Conservation (phyloP, 2,329 filamentous ascomycete genomes). For the Aspergillus sp. region DNA sequence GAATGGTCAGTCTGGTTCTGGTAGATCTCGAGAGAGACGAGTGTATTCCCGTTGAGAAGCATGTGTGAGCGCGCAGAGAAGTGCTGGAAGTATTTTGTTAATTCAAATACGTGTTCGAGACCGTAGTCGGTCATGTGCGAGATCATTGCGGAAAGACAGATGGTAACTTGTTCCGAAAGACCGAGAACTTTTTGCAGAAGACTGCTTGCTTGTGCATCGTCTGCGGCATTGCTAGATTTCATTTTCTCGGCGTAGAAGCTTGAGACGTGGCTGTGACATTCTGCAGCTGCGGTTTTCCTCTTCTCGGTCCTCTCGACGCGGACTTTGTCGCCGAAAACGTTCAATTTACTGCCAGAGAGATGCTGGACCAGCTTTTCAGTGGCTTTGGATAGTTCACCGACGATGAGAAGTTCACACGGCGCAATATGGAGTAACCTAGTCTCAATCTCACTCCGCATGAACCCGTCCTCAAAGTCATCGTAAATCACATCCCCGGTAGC, state of each 20-base stretch:
- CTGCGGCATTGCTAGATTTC: conserved; percentile 50
- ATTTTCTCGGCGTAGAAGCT: conserved; percentile 87
- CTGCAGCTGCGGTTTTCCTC: conserved; percentile 71
- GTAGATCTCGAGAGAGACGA: conserved; percentile 92
- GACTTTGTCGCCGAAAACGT: conserved; percentile 85
- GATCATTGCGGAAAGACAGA: conserved; percentile 96
- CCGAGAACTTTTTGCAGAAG: conserved; percentile 81
- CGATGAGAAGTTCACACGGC: conserved; percentile 88
- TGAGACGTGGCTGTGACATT: conserved; percentile 81
- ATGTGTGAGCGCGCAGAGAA: conserved; percentile 94
- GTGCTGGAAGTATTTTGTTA: conserved; percentile 95
- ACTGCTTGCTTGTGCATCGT: conserved; percentile 52
- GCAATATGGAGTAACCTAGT: conserved; percentile 92
- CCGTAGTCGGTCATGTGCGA: conserved; percentile 86
- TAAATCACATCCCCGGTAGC: conserved; percentile 94
- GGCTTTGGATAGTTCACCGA: conserved; percentile 81
- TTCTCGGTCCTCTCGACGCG: conserved; percentile 74
- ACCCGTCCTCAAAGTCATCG: conserved; percentile 92
- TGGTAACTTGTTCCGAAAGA: conserved; percentile 75
- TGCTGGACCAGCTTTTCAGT: conserved; percentile 90
- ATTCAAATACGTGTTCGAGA: conserved; percentile 86
- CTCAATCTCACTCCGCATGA: conserved; percentile 95
- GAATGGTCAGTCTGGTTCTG: conserved; percentile 85
- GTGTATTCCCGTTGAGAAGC: conserved; percentile 88
- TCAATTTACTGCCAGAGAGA: conserved; percentile 79